Evolutionary conservation across 176 grass and related monocot genomes (phyloP), one percentile per base, ranked within the genome.

Genomic region (Lolium multiflorum): DNA sequence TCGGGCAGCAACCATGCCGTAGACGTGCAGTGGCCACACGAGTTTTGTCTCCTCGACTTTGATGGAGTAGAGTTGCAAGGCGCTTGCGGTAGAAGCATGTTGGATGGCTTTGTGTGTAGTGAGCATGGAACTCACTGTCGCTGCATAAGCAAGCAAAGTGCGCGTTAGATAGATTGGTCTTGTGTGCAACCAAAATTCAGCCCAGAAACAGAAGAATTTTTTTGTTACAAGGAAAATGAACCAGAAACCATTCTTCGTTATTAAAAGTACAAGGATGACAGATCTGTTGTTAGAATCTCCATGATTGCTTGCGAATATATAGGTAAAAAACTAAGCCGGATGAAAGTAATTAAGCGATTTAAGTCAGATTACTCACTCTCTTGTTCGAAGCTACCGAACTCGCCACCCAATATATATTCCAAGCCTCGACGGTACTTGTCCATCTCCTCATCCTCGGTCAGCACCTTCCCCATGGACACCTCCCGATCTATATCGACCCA

Each of bases 61-160:
- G 63, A 66, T 66, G 26, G 13, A 66, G 63, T 37, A 66, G 26
- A 66, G 26, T 66, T 66, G 63, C 63, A 66, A 66, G 26, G 63
- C 63, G 14, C 2, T 9, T 66, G 3, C 63, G 6, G 63, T 7
- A 6, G 0, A 35, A 6, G 26, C 62, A 65, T 14, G 5, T 35
- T 7, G 1, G 26, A 4, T 35, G 28, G 14, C 28, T 6, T 31
- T 5, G 62, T 15, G 58, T 61, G 63, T 66, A 3, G 26, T 37
- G 28, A 66, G 5, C 54, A 56, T 58, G 20, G 18, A 58, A 21
- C 18, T 20, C 56, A 21, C 0, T 7, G 2, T 58, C 18, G 56
- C 54, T 56, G 54, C 54, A 56, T 18, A 58, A 58, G 18, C 56
- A 58, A 58, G 56, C 7, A 58, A 58, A 21, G 56, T 58, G 56